Evolutionary conservation across 192 early-diverging fungal species (phyloP), one percentile per base, ranked within the genome.

Genomic region (Chytriomyces confervae): DNA sequence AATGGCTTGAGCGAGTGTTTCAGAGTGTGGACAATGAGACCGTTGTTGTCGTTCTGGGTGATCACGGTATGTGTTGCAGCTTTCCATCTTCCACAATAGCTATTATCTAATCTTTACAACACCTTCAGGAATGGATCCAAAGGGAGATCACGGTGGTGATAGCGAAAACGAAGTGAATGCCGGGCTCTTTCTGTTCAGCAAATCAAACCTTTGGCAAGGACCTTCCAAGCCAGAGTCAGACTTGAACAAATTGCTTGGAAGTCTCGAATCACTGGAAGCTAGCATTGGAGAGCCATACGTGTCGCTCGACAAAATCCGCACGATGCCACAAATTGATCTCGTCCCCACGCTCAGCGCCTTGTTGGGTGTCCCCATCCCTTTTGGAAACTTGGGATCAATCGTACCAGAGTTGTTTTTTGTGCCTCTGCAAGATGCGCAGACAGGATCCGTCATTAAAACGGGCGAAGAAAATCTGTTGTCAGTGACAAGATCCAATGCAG

Each of bases 91-190:
- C 2, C 67, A 16, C n/a, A n/a, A 47, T 49, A 36, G 0, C 36
- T 36, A 36, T 36, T 36, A 0, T 36, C 36, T 36, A 36, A 36
- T 36, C 16, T 13, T 48, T 36, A 10, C 2, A 18, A 9, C 18
- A 16, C 27, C 13, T 69, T 11, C 47, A 69, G 67, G 67, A 69
- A 99, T 99, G 97, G 94, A 95, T 50, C 72, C 82, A 8, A 93
- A 95, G 80, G 97, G 97, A 11, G 95, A 99, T 80, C 97, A 99
- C 68, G 97, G 97, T 16, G 97, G 97, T 24, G 97, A 99, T 71
- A 94, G 92, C 77, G 90, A 92, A 60, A 88, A 92, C 65, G 97
- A 99, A 76, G 81, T 97, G 43, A 91, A 94, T 79, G 93, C 95
- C 7, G 93, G 86, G 8, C 77, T 98, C 61, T 94, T 96, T 69